Percentiles rank a stretch among this genome's conserved stretches.
These are phyloP conservation scores for Trichoderma pleuroti DNA, from an alignment of 2,329 filamentous ascomycete genomes.

Conservation along the genomic window DNA sequence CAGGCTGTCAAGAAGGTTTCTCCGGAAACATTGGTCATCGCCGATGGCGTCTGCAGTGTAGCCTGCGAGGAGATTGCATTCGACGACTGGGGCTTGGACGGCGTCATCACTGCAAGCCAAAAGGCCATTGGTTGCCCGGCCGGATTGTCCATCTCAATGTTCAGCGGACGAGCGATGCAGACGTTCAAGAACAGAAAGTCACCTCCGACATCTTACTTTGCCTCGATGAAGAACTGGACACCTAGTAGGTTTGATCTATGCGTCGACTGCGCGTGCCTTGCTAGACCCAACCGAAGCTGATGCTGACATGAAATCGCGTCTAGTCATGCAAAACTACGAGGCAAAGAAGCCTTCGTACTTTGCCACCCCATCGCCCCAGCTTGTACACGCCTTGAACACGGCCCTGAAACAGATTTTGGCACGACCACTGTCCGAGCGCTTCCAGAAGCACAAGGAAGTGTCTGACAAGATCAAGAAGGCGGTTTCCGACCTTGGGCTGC, in stretches of 20 bases:
- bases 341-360: constrained; percentile 97
- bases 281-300: no score
- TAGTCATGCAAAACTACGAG: constrained; percentile 98
- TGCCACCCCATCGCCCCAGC: constrained; percentile 90
- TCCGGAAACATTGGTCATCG: constrained; percentile 84
- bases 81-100: constrained; percentile 91
- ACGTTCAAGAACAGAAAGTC: constrained; percentile 75
- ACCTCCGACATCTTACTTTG: constrained; percentile 85
- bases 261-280: neutral
- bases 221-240: constrained; percentile 94
- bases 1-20: constrained; percentile 82
- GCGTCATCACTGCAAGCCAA: constrained; percentile 88
- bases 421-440: constrained; percentile 76
- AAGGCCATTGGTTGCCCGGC: constrained; percentile 97
- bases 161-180: constrained; percentile 82
- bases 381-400: constrained; percentile 89
- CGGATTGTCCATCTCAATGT: constrained; percentile 90
- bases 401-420: constrained; percentile 80
- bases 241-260: constrained; percentile 58
- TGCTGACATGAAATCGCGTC: constrained; percentile 48
- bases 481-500: constrained; percentile 74
- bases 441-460: constrained; percentile 72
- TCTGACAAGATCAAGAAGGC: constrained; percentile 86
- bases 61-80: constrained; percentile 95
- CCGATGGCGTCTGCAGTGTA: constrained; percentile 96